phyloP scores from a whole-genome alignment of 2,329 filamentous ascomycete species.

The Xylariaceae sp. region DNA sequence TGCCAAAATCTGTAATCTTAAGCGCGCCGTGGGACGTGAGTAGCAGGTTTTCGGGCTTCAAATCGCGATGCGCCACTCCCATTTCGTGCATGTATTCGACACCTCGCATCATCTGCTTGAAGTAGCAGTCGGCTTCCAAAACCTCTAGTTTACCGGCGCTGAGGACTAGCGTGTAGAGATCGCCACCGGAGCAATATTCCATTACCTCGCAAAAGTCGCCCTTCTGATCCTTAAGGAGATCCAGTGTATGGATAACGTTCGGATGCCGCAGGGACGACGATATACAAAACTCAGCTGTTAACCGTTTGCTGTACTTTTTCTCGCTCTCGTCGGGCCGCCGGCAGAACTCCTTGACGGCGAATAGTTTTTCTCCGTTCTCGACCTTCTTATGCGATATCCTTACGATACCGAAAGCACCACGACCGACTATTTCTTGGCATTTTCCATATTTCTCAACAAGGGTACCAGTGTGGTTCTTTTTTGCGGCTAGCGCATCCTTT shows the following conservation, averaged over 20 bases:
- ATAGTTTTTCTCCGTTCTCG: conserved; percentile 84
- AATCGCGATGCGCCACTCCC: conserved; percentile 93
- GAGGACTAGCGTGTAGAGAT: conserved; percentile 89
- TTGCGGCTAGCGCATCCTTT: conserved; percentile 67
- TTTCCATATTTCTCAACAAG: conserved; percentile 97
- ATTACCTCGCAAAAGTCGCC: conserved; percentile 98
- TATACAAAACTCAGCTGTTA: conserved; percentile 97
- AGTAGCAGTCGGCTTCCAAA: conserved; percentile 91
- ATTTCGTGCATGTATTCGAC: conserved; percentile 99
- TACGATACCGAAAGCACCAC: conserved; percentile 94
- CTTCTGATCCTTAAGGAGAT: conserved; percentile 91
- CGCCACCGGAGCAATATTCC: conserved; percentile 96
- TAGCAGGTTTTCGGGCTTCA: conserved; percentile 95
- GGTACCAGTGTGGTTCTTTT: conserved; percentile 73
- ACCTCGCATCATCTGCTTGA: conserved; percentile 98
- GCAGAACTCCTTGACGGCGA: conserved; percentile 97
- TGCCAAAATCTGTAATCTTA: conserved; percentile 98
- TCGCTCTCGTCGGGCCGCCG: conserved; percentile 88
- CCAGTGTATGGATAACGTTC: conserved; percentile 96
- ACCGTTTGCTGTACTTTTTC: conserved; percentile 95
- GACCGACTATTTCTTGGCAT: conserved; percentile 93
- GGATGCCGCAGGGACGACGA: conserved; percentile 94
- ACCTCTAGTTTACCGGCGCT: conserved; percentile 89
- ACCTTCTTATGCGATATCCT: conserved; percentile 95
- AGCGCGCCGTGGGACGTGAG: conserved; percentile 87